Evolutionary conservation across 2,329 filamentous ascomycete species (phyloP), one percentile per base, ranked within the genome.

Genomic region (Daldinia eschscholtzii): DNA sequence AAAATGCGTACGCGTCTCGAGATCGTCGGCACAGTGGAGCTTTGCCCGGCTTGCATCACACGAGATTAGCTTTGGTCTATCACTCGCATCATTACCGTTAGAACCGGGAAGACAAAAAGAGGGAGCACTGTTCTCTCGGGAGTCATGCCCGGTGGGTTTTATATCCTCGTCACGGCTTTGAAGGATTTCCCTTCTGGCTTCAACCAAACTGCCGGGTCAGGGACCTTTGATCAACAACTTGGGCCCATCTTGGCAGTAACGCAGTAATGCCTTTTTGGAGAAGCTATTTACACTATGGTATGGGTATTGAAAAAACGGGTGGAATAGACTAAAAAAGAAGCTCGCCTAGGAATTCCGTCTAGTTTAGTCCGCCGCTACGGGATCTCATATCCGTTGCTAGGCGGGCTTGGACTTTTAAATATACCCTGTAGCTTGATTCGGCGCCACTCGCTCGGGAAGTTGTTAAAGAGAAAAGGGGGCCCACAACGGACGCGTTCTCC

Each of bases 141-240:
- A 37, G 30, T 37, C 30, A 55, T 23, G 52, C 33, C 33, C 52
- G 33, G 52, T 39, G 33, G 52, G 18, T 55, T 39, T 37, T 35
- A 9, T 35, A 37, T 55, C 52, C 52, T 55, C 50, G 50, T 55
- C 52, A 42, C n/a, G 30, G 46, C 50, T 44, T 60, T 20, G 37
- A 33, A 23, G n/a, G 44, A 62, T 62, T 44, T 50, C 56, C 59
- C 42, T 42, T 42, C 7, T 57, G 57, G 58, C 48, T 56, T 65
- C 61, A 60, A 68, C 68, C 68, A 68, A 68, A 60, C 58, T 70
- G 59, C 65, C 68, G 68, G 68, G 68, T 65, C 58, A 30, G 50
- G 42, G 26, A 39, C 42, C 48, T 52, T 57, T 33, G 68, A 59
- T 50, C 58, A 63, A 52, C 39, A 64, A 58, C 68, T 65, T 68